A percentile compares a stretch with the other conserved stretches of the same genome.
Conservation (phyloP, 2,329 filamentous ascomycete species). For the Cladosporium sp. region DNA sequence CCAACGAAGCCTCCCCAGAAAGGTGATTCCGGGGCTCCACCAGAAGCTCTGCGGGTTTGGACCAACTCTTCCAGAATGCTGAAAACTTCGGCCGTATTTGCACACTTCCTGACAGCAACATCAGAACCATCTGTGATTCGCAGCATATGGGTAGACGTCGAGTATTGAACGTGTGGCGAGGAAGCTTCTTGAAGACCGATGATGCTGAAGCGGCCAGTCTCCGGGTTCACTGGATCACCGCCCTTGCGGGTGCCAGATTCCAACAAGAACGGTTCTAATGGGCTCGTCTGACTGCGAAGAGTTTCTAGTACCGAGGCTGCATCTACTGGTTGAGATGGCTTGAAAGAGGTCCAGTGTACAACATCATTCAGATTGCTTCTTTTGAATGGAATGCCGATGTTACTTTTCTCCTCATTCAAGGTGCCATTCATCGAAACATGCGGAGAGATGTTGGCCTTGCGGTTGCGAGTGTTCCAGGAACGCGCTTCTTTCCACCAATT, state of each 20-base stretch:
- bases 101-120: neutral
- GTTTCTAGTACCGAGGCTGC: constrained; percentile 35
- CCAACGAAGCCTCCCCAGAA: constrained; percentile 85
- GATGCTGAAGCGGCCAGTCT: constrained; percentile 66
- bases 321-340: constrained; percentile 21
- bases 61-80: constrained; percentile 38
- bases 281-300: constrained; percentile 27
- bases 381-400: neutral
- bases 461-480: constrained; percentile 15
- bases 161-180: constrained; percentile 23
- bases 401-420: neutral
- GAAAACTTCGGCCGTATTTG: constrained; percentile 32
- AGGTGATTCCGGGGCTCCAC: constrained; percentile 41
- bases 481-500: constrained; percentile 71
- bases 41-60: constrained; percentile 30
- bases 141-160: constrained; percentile 15
- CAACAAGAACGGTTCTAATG: constrained; percentile 37
- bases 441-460: neutral
- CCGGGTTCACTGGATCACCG: constrained; percentile 36
- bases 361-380: neutral
- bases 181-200: constrained; percentile 58
- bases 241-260: constrained; percentile 45
- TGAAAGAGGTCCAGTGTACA: constrained; percentile 2
- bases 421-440: neutral
- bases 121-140: constrained; percentile 10